Evolutionary conservation across 2,329 filamentous ascomycete species (phyloP), one percentile per base, ranked within the genome.

Genomic region (Aureobasidium sp.): DNA sequence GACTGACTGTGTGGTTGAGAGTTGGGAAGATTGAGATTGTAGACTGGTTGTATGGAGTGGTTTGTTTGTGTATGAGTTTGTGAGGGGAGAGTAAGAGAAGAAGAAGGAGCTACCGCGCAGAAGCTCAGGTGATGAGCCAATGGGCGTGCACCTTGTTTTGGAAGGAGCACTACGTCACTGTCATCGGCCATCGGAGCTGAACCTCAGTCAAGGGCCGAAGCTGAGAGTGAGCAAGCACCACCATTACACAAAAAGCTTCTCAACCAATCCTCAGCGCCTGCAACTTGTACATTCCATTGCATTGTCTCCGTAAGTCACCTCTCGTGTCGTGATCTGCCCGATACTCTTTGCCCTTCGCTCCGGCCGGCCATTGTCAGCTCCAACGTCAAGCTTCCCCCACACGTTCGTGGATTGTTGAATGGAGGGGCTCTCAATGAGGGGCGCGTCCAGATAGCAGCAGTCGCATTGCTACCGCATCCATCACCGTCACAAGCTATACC

Each of bases 121-220:
- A 39, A 49, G 42, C 55, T 59, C 55, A 59, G 55, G 55, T 59
- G 55, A 59, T 59, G 53, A 14, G 32, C 44, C 53, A 45, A 57
- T 45, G 29, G 30, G 11, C 14, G 36, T 21, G 37, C 50, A 53
- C 34, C 49, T 53, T 53, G 49, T 6, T 10, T 29, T 51, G 36
- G 53, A 55, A 55, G 53, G 53, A 47, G 48, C 3, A n/a, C 54
- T 58, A 58, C 42, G 54, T 47, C 54, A 48, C 42, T 1, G 21
- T 21, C 21, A 21, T 21, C 21, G 21, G 21, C 13, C 25, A 54
- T 42, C 36, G 50, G 37, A 42, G 50, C 36, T 54, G 21, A 21
- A 21, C 21, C 21, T 21, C 37, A 53, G 27, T 6, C n/a, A 13
- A 25, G 32, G 41, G 45, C 21, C 21, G 21, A 21, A 21, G 21